Conservation (phyloP, 805 yeast species). For the Myxozyma sirexii region DNA sequence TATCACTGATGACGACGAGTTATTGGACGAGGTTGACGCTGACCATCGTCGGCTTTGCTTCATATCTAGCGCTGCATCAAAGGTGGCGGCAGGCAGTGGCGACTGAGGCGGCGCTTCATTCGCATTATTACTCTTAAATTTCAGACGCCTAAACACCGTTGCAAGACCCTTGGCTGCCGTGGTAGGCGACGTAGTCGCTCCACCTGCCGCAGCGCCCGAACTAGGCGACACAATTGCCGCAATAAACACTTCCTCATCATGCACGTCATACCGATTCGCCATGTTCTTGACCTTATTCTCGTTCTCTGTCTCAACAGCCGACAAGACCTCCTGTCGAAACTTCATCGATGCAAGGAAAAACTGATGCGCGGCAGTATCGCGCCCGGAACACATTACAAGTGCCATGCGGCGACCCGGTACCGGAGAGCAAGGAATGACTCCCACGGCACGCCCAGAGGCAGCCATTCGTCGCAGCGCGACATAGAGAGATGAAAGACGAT, state of each 20-base stretch:
- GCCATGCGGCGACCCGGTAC: conserved; percentile 31
- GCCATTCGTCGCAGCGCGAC: conserved; percentile 6
- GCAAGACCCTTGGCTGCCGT: conserved; percentile 6
- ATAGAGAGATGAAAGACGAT: conserved; percentile 11
- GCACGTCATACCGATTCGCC: conserved; percentile 30
- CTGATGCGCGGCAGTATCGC: conserved; percentile 25
- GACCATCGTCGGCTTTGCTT: neutral
- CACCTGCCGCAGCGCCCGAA: neutral
- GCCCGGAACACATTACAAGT: conserved; percentile 22
- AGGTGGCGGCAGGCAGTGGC: neutral
- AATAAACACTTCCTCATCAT: conserved; percentile 31
- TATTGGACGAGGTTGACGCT: conserved; percentile 4
- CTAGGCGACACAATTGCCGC: conserved; percentile 3
- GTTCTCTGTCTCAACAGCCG: conserved; percentile 6
- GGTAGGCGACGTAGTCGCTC: neutral
- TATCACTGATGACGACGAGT: conserved; percentile 7
- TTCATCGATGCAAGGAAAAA: conserved; percentile 24
- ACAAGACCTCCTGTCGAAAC: conserved; percentile 7
- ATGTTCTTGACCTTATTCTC: neutral
- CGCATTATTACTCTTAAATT: neutral
- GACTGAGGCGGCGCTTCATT: neutral
- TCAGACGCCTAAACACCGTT: conserved; percentile 10
- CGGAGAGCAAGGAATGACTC: conserved; percentile 18
- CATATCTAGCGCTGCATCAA: neutral
- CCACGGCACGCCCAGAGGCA: conserved; percentile 6